A percentile compares a stretch with the other conserved stretches of the same genome.
Evolutionary conservation across 2,329 filamentous ascomycete genomes (phyloP).

Genomic region (Macrophomina tecta): DNA sequence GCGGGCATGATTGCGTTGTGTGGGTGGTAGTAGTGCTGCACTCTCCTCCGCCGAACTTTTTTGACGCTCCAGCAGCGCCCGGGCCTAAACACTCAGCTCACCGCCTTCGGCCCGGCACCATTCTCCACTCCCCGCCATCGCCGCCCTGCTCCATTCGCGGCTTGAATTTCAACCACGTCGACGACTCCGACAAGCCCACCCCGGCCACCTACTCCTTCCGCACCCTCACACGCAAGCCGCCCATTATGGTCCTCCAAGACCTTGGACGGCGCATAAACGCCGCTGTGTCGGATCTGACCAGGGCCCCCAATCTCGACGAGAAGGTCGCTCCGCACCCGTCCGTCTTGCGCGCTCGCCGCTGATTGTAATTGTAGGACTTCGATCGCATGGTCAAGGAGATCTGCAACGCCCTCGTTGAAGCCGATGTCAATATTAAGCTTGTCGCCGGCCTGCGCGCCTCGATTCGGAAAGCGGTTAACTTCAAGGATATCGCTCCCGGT

Average conservation of each 20-base stretch:
- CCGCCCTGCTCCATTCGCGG: constrained; percentile 13
- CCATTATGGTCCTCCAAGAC: constrained; percentile 94
- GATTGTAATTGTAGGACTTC: constrained; percentile 71
- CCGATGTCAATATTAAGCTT: constrained; percentile 95
- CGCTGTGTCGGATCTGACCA: constrained; percentile 90
- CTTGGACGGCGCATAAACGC: constrained; percentile 97
- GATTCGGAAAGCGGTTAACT: constrained; percentile 89
- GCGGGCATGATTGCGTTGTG: constrained; percentile 29
- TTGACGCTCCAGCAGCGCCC: background rate
- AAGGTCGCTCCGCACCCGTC: constrained; percentile 64
- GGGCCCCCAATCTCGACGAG: constrained; percentile 92
- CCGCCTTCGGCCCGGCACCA: constrained; percentile 6
- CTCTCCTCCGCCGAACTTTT: constrained; percentile 15
- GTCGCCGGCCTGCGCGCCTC: constrained; percentile 91
- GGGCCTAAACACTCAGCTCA: background rate
- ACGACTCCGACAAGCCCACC: background rate
- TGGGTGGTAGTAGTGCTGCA: background rate
- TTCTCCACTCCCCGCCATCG: constrained; percentile 12
- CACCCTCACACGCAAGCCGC: constrained; percentile 15
- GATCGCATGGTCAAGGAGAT: constrained; percentile 99
- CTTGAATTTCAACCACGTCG: constrained; percentile 23
- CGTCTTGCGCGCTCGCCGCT: constrained; percentile 33
- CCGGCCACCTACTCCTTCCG: constrained; percentile 1
- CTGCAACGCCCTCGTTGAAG: constrained; percentile 90
- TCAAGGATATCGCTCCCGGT: constrained; percentile 86